Conservation (phyloP, 257 asterid species). For the Jaltomata sinuosa region DNA sequence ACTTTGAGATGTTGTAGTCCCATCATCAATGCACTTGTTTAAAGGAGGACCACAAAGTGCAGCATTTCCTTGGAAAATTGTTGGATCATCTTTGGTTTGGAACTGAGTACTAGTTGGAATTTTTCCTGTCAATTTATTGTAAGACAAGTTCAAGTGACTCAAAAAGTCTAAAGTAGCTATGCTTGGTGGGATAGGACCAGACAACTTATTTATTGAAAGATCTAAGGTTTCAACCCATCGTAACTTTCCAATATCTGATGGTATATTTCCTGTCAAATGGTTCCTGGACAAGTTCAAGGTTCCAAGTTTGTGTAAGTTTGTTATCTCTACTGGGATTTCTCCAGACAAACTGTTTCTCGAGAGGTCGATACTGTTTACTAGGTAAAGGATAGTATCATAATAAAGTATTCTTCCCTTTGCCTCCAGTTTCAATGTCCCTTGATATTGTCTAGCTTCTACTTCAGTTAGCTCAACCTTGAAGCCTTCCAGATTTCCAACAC, state of each 20-base stretch:
- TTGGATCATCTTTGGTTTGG: constrained; percentile 16
- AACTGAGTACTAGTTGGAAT: constrained; percentile 27
- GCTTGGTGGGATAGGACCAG: constrained; percentile 23
- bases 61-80: constrained; percentile 18
- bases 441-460: neutral
- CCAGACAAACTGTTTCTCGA: constrained; percentile 22
- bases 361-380: constrained; percentile 26
- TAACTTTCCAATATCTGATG: constrained; percentile 8
- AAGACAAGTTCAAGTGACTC: constrained; percentile 26
- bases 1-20: constrained; percentile 2
- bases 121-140: constrained; percentile 25
- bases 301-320: constrained; percentile 15
- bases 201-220: constrained; percentile 17
- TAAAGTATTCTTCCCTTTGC: constrained; percentile 17
- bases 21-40: neutral
- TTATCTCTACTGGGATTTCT: constrained; percentile 18
- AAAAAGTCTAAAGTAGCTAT: constrained; percentile 16
- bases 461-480: constrained; percentile 13
- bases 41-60: constrained; percentile 25
- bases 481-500: constrained; percentile 21
- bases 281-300: constrained; percentile 29
- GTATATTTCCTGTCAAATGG: constrained; percentile 22
- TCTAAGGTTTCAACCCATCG: constrained; percentile 19
- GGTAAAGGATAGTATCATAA: constrained; percentile 15
- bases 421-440: constrained; percentile 14